phyloP scores from a whole-genome alignment of 352 stramenopile genomes.

The Pilasporangium apinafurcum region DNA sequence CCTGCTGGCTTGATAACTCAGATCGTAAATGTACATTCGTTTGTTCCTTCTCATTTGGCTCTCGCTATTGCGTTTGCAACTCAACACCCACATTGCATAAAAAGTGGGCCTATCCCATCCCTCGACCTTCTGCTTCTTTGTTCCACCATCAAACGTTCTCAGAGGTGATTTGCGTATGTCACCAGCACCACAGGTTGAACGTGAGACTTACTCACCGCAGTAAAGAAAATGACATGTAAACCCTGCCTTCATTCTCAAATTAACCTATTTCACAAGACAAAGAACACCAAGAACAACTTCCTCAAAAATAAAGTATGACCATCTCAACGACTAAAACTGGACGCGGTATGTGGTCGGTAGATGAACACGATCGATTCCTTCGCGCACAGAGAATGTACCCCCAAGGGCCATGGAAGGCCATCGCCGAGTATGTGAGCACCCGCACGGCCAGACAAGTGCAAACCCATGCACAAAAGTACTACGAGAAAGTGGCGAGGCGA shows the following conservation, averaged over 20 bases:
- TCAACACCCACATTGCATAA: no score
- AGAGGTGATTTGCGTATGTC: no score
- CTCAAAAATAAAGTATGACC: background rate
- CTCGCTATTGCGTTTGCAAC: no score
- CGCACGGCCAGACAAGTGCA: conserved; percentile 55
- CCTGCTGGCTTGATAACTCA: no score
- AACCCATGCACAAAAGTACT: conserved; percentile 46
- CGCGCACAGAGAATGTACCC: conserved; percentile 12
- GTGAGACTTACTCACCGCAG: background rate
- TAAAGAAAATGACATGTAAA: background rate
- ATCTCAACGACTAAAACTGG: background rate
- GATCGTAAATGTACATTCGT: no score
- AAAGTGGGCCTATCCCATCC: no score
- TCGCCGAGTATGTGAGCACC: conserved; percentile 16
- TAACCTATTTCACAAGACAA: background rate
- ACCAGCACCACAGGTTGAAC: no score
- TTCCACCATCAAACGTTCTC: no score
- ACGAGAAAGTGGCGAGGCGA: conserved; percentile 61
- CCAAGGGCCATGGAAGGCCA: conserved; percentile 19
- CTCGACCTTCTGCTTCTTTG: no score
- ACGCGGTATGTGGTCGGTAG: conserved; percentile 19
- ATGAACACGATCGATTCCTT: conserved; percentile 28
- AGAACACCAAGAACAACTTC: background rate
- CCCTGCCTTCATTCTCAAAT: background rate
- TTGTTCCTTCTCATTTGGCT: no score